Evolutionary conservation across 371 early-diverging fungal species (phyloP).

Genomic region (Fennellomyces sp.): DNA sequence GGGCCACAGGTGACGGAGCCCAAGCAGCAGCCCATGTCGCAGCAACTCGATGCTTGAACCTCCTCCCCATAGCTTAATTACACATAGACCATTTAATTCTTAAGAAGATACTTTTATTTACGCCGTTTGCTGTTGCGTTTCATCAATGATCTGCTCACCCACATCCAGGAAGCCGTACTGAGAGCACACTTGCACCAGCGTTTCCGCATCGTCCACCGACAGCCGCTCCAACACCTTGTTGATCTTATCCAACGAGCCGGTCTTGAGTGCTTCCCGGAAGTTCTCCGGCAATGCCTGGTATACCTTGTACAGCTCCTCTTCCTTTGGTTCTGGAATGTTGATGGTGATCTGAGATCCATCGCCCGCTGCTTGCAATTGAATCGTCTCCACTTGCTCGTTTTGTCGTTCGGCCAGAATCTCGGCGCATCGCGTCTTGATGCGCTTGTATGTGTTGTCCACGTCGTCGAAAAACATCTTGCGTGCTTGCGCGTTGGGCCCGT

Average conservation of each 20-base stretch:
- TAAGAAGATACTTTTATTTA: too few relatives aligned
- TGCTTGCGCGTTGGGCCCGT: conserved; percentile 54
- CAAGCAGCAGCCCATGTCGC: not conserved
- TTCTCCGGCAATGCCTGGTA: conserved; percentile 70
- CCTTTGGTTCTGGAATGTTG: conserved; percentile 40
- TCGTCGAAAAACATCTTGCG: conserved; percentile 83
- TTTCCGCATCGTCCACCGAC: conserved; percentile 75
- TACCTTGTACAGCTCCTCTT: conserved; percentile 59
- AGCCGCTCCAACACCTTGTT: conserved; percentile 78
- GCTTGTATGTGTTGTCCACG: conserved; percentile 79
- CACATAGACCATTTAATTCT: too few relatives aligned
- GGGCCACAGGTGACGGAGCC: not conserved
- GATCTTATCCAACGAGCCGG: conserved; percentile 78
- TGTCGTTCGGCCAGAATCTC: conserved; percentile 66
- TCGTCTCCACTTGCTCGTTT: conserved; percentile 62
- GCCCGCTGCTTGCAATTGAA: conserved; percentile 72
- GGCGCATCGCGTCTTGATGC: conserved; percentile 77
- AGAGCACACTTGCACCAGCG: conserved; percentile 70
- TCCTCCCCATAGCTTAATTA: not conserved
- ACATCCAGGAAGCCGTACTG: conserved; percentile 76
- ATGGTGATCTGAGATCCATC: conserved; percentile 64
- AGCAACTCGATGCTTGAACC: not conserved
- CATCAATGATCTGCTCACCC: conserved; percentile 60
- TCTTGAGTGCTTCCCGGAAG: conserved; percentile 79
- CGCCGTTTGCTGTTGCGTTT: conserved; percentile 23